phyloP scores from a whole-genome alignment of 2,329 filamentous ascomycete genomes.

The Penicillium nordicum region DNA sequence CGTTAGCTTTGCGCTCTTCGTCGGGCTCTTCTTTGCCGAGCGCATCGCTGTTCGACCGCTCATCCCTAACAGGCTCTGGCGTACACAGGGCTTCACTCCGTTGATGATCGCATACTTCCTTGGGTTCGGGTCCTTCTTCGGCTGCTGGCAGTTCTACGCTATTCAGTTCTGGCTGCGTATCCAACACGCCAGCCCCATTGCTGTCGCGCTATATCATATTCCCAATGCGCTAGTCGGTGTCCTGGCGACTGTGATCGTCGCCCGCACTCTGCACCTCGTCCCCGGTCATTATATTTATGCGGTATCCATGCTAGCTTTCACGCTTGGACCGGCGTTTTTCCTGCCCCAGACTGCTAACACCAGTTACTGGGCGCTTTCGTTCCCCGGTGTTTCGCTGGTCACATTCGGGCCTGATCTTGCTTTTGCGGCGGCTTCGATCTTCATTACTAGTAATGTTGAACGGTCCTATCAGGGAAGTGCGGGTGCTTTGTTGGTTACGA shows the following conservation, averaged over 20 bases:
- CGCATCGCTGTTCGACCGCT: constrained; percentile 43
- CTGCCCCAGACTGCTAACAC: constrained; percentile 42
- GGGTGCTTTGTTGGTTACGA: constrained; percentile 47
- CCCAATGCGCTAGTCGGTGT: constrained; percentile 48
- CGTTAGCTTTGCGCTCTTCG: constrained; percentile 47
- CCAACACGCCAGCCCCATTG: constrained; percentile 41
- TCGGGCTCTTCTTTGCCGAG: constrained; percentile 49
- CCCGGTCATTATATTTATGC: constrained; percentile 48
- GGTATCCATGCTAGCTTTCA: constrained; percentile 43
- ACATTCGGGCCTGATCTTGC: constrained; percentile 49
- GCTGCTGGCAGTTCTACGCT: constrained; percentile 41
- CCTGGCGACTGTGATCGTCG: constrained; percentile 47
- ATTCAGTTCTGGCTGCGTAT: constrained; percentile 41
- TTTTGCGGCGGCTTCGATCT: constrained; percentile 50
- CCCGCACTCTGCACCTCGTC: constrained; percentile 45
- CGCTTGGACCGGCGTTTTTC: constrained; percentile 41
- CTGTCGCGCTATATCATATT: constrained; percentile 44
- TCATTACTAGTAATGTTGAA: constrained; percentile 48
- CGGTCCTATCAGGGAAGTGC: constrained; percentile 48
- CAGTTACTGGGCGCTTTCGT: constrained; percentile 46
- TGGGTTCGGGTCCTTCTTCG: constrained; percentile 46
- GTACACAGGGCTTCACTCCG: constrained; percentile 43
- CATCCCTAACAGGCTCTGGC: constrained; percentile 46
- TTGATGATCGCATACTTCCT: constrained; percentile 46
- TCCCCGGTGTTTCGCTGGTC: constrained; percentile 45